Conservation (phyloP, 2,329 filamentous ascomycete genomes). For the Arthrobotrys sinensis region DNA sequence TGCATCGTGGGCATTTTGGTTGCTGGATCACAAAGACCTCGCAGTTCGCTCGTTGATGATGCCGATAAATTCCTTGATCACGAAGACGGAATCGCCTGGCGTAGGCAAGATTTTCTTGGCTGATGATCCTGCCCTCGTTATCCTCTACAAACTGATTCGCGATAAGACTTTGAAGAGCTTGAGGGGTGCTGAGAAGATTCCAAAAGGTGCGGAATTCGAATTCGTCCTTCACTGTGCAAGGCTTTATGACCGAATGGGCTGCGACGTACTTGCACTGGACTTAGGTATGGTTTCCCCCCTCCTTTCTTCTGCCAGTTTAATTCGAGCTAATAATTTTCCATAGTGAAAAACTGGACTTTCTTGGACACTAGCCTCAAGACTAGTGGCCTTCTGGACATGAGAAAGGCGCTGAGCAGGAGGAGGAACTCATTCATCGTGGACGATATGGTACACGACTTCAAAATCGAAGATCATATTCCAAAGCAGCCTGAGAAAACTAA, state of each 20-base stretch:
- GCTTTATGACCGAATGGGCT: constrained; percentile 91
- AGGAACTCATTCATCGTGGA: constrained; percentile 85
- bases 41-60: constrained; percentile 87
- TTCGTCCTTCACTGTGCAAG: constrained; percentile 89
- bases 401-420: constrained; percentile 69
- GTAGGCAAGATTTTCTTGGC: constrained; percentile 85
- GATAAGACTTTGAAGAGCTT: constrained; percentile 86
- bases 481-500: constrained; percentile 67
- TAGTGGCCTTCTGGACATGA: constrained; percentile 68
- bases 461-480: constrained; percentile 62
- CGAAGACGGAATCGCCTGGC: constrained; percentile 75
- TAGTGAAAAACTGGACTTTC: constrained; percentile 87
- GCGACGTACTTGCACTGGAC: constrained; percentile 88
- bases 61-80: constrained; percentile 82
- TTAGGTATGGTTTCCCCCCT: constrained; percentile 73
- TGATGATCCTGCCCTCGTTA: constrained; percentile 89
- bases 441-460: constrained; percentile 73
- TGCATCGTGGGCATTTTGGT: constrained; percentile 95
- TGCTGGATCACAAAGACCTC: constrained; percentile 84
- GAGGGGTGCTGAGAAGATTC: constrained; percentile 85
- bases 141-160: constrained; percentile 88
- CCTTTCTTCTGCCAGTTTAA: constrained; percentile 56
- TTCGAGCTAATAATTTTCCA: neutral
- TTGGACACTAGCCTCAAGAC: constrained; percentile 69
- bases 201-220: constrained; percentile 84